Percentiles rank a stretch among this genome's conserved stretches.
These are phyloP conservation scores for Effrenium voratum DNA, from an alignment of 73 alveolate species.

Conservation along the genomic window DNA sequence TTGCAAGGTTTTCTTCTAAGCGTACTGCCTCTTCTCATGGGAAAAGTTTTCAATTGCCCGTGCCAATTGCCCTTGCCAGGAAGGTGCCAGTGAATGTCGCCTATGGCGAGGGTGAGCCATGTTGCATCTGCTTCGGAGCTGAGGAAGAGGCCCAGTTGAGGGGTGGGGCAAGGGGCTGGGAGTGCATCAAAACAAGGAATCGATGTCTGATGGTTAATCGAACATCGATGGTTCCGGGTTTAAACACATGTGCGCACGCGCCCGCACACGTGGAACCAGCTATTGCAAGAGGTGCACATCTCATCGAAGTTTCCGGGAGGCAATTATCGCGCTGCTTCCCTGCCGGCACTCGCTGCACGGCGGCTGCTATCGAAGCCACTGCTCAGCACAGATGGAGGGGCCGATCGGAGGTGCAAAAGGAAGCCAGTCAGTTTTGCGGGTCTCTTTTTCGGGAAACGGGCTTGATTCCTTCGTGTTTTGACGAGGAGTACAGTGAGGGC, in stretches of 20 bases:
- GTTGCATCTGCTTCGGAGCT: slow-evolving; percentile 88
- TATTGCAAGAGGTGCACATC: too few species aligned
- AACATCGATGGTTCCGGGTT: background rate
- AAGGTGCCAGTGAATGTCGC: slow-evolving; percentile 73
- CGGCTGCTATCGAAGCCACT: slow-evolving; percentile 79
- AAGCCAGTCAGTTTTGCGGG: background rate
- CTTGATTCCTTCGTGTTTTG: background rate
- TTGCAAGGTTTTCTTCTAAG: too few species aligned
- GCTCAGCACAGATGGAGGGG: background rate
- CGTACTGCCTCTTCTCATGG: background rate
- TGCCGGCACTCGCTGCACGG: slow-evolving; percentile 77
- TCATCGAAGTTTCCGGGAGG: background rate
- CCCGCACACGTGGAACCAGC: background rate
- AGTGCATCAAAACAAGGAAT: background rate
- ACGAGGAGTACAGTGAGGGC: background rate
- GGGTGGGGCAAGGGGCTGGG: background rate
- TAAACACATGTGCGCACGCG: background rate
- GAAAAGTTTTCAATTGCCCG: background rate
- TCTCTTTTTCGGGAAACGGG: background rate
- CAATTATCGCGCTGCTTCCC: slow-evolving; percentile 55
- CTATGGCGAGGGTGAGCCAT: slow-evolving; percentile 86
- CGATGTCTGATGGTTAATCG: background rate
- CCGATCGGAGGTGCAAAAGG: background rate
- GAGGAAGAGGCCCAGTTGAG: slow-evolving; percentile 50
- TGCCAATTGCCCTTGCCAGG: background rate